Conservation (phyloP, 768 basidiomycete species). For the Boletus barrowsii region DNA sequence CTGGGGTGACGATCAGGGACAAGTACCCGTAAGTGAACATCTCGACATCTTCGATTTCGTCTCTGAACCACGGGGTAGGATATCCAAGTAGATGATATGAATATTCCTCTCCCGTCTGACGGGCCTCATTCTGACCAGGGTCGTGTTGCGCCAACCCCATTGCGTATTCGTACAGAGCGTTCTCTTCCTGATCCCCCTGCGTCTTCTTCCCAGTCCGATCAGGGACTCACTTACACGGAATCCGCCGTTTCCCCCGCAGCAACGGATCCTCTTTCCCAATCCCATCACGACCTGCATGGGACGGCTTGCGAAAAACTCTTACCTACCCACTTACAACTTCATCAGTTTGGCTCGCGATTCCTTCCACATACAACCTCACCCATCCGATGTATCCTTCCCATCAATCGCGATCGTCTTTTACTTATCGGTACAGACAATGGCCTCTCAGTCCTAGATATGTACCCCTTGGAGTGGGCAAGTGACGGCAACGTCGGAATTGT, state of each 20-base stretch:
- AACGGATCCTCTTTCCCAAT: slow-evolving; percentile 26
- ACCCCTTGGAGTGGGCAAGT: slow-evolving; percentile 62
- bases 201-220: slow-evolving; percentile 7
- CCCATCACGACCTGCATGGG: slow-evolving; percentile 35
- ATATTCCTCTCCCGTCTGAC: slow-evolving; percentile 1
- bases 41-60: neutral
- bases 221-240: slow-evolving; percentile 1
- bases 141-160: slow-evolving; percentile 12
- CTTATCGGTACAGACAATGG: slow-evolving; percentile 80
- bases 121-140: slow-evolving; percentile 7
- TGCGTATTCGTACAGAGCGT: slow-evolving; percentile 46
- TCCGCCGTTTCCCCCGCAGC: slow-evolving; percentile 13
- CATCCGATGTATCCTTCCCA: slow-evolving; percentile 72
- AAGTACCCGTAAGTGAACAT: slow-evolving; percentile 12
- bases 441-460: slow-evolving; percentile 80
- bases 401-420: slow-evolving; percentile 61
- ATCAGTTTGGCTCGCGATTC: slow-evolving; percentile 83
- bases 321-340: slow-evolving; percentile 66
- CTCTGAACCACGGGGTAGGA: slow-evolving; percentile 14
- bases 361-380: slow-evolving; percentile 74
- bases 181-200: slow-evolving; percentile 30
- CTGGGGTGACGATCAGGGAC: slow-evolving; percentile 54
- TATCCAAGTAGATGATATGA: slow-evolving; percentile 9
- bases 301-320: slow-evolving; percentile 48
- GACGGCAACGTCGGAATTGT: slow-evolving; percentile 40